Evolutionary conservation across 202 grass and related monocot genomes (phyloP).

Genomic region (Hordeum pubiflorum): DNA sequence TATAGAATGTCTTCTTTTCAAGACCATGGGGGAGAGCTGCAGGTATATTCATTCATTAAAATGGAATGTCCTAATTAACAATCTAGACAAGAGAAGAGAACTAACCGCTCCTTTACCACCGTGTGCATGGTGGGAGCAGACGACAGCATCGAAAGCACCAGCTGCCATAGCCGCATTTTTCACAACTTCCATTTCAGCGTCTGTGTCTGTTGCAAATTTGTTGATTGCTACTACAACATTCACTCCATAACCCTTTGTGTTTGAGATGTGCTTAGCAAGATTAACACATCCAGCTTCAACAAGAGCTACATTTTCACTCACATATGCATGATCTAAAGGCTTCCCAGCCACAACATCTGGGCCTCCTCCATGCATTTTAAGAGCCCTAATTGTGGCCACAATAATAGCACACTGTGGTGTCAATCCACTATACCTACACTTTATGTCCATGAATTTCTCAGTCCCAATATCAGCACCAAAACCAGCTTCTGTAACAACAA

Average conservation of each 20-base stretch:
- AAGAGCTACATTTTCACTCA: constrained; percentile 75
- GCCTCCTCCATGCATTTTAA: constrained; percentile 96
- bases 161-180: constrained; percentile 59
- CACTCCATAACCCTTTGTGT: constrained; percentile 72
- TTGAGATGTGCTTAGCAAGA: constrained; percentile 80
- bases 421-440: constrained; percentile 91
- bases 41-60: not conserved
- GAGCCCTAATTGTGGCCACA: constrained; percentile 89
- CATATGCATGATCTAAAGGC: constrained; percentile 83
- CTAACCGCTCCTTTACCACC: constrained; percentile 95
- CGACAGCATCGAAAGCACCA: constrained; percentile 80
- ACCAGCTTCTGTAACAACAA: constrained; percentile 97
- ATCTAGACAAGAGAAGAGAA: constrained; percentile 22
- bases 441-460: constrained; percentile 99
- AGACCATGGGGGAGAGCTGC: too few relatives aligned
- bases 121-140: constrained; percentile 92
- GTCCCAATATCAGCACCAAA: constrained; percentile 98
- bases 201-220: constrained; percentile 86
- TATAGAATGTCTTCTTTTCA: not conserved
- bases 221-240: constrained; percentile 92
- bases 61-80: not conserved
- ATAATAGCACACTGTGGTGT: constrained; percentile 91
- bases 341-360: constrained; percentile 91
- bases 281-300: constrained; percentile 95
- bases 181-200: constrained; percentile 73